Evolutionary conservation across 1,284 basidiomycete genomes (phyloP), one percentile per base, ranked within the genome.

Genomic region (Cerrena zonata): DNA sequence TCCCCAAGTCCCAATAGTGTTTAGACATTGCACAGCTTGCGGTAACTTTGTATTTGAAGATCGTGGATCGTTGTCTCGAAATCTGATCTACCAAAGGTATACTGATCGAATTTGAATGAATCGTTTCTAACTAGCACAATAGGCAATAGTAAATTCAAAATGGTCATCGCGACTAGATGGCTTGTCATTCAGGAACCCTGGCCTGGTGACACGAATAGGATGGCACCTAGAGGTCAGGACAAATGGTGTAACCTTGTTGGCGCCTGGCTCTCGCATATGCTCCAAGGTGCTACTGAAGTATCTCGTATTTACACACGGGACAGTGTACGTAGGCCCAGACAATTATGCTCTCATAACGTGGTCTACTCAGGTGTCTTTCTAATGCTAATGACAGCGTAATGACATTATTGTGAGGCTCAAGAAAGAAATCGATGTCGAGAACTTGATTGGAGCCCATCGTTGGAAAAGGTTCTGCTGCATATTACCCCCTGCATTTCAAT

Each of bases 171-270:
- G 7, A 34, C 60, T 54, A 62, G 60, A 51, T 65, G 60, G 36
- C 53, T 66, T 40, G 63, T 65, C n/a, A 59, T 66, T 47, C 57
- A 60, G 30, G 56, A 61, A 48, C 65, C 65, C 10, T 66, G 64
- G 63, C 64, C 64, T 7, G 61, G 59, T 2, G 45, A 56, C 48
- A 49, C 13, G 13, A 45, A 47, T 40, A 42, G 4, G 59, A 59
- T 47, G 5, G 41, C 41, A 5, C 5, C 55, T 61, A 36, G 51
- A 51, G 15, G n/a, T 47, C 15, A 34, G 23, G 26, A 22, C 19
- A n/a, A 24, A 7, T 64, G 54, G 50, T 64, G 46, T 48, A 56
- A 62, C 44, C 42, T 34, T 23, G 52, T 66, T 15, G 58, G 57
- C 21, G 53, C 60, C 18, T 66, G 65, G 65, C 52, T 66, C 22